These are phyloP conservation scores for Fusarium cyanostomum DNA, from an alignment of 2,329 filamentous ascomycete species.

Conservation along the genomic window DNA sequence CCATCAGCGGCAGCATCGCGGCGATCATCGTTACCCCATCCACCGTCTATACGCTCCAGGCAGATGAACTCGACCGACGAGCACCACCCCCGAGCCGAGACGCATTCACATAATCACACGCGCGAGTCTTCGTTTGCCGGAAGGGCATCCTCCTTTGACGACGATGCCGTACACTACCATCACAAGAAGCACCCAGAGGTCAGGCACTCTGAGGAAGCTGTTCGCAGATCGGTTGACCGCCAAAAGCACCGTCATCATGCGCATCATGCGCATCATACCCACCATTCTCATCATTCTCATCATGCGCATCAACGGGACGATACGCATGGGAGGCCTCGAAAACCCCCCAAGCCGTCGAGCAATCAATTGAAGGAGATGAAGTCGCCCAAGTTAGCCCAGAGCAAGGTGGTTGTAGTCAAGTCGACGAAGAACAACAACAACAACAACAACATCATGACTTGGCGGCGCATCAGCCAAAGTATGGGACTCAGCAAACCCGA, in stretches of 20 bases:
- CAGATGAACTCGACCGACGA: slow-evolving; percentile 17
- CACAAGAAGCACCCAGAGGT: background rate
- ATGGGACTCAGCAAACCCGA: slow-evolving; percentile 9
- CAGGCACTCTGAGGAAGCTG: slow-evolving; percentile 1
- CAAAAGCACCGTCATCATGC: background rate
- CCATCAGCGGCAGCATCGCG: background rate
- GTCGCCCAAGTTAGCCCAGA: background rate
- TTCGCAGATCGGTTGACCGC: slow-evolving; percentile 1
- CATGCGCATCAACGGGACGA: background rate
- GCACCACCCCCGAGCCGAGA: background rate
- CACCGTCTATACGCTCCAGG: background rate
- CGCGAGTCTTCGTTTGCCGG: slow-evolving; percentile 24
- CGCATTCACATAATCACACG: background rate
- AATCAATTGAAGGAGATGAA: background rate
- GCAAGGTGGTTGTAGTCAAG: slow-evolving; percentile 13
- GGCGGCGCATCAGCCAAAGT: slow-evolving; percentile 13
- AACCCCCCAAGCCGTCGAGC: background rate
- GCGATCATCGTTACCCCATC: slow-evolving; percentile 1
- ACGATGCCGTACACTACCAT: slow-evolving; percentile 6
- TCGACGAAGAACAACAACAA: slow-evolving; percentile 8
- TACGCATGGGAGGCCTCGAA: background rate
- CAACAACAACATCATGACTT: background rate
- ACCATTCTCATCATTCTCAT: background rate
- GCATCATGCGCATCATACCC: slow-evolving; percentile 5
- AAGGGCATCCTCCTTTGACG: slow-evolving; percentile 12